phyloP scores from a whole-genome alignment of 2,329 filamentous ascomycete genomes.

The Neodidymelliopsis sp. region DNA sequence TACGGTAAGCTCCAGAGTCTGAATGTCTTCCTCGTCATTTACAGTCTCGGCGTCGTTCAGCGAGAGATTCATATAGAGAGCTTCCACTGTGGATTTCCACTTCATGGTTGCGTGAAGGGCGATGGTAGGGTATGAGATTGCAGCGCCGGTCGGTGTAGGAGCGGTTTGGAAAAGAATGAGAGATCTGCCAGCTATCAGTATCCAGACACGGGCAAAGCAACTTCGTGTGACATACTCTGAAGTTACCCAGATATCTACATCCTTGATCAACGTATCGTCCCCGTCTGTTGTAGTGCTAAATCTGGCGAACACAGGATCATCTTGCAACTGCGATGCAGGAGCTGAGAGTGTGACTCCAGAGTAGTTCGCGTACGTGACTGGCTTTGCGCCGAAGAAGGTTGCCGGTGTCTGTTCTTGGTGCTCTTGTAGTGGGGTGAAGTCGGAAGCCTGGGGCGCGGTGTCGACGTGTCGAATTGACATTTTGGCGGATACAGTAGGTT shows the following conservation, averaged over 20 bases:
- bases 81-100: constrained; percentile 48
- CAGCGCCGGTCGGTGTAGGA: constrained; percentile 65
- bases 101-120: constrained; percentile 78
- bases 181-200: constrained; percentile 47
- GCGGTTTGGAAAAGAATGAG: constrained; percentile 69
- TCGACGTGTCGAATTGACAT: constrained; percentile 61
- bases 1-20: constrained; percentile 72
- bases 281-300: constrained; percentile 47
- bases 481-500: neutral
- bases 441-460: constrained; percentile 62
- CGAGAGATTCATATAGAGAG: constrained; percentile 48
- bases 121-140: constrained; percentile 77
- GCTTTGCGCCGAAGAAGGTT: constrained; percentile 74
- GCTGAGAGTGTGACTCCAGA: constrained; percentile 65
- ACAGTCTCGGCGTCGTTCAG: constrained; percentile 61
- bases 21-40: constrained; percentile 69
- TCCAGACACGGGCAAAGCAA: neutral
- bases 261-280: constrained; percentile 42
- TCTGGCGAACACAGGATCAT: constrained; percentile 55
- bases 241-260: constrained; percentile 58
- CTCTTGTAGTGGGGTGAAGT: constrained; percentile 71
- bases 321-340: constrained; percentile 61
- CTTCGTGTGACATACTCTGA: constrained; percentile 48
- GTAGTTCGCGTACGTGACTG: constrained; percentile 72
- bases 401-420: constrained; percentile 76